phyloP scores from a whole-genome alignment of 1,139 yeast species.

The Kurtzmaniella quercitrusa region DNA sequence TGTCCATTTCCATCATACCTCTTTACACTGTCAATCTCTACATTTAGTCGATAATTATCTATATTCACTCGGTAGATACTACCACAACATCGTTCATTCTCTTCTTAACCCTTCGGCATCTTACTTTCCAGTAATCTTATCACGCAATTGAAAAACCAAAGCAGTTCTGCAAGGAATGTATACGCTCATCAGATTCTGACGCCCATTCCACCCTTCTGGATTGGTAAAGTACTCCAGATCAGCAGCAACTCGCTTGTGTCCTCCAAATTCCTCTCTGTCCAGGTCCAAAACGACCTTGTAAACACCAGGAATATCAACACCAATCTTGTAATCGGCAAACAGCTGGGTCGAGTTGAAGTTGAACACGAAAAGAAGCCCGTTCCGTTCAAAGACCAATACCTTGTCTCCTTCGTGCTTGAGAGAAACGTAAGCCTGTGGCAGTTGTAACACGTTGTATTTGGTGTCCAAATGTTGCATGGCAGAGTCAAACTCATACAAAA shows the following conservation, averaged over 20 bases:
- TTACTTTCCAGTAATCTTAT: slow-evolving; percentile 11
- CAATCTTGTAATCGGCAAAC: slow-evolving; percentile 81
- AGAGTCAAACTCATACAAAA: slow-evolving; percentile 71
- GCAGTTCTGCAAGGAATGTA: slow-evolving; percentile 85
- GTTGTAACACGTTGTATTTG: slow-evolving; percentile 65
- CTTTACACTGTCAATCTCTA: too few species aligned
- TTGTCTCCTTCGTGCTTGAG: slow-evolving; percentile 86
- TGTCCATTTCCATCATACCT: too few species aligned
- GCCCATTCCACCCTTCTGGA: slow-evolving; percentile 73
- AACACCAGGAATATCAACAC: slow-evolving; percentile 75
- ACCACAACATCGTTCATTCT: too few species aligned
- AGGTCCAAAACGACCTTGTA: slow-evolving; percentile 73
- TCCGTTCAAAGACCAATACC: slow-evolving; percentile 83
- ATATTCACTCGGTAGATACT: too few species aligned
- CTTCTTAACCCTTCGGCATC: too few species aligned
- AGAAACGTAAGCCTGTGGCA: slow-evolving; percentile 82
- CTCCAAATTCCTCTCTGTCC: slow-evolving; percentile 72
- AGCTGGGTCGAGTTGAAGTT: slow-evolving; percentile 87
- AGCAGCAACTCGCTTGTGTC: slow-evolving; percentile 71
- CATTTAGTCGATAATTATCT: too few species aligned
- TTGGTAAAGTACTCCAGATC: slow-evolving; percentile 56
- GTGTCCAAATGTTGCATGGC: slow-evolving; percentile 79
- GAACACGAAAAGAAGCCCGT: slow-evolving; percentile 77
- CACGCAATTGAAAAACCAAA: slow-evolving; percentile 47
- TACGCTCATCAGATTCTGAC: slow-evolving; percentile 72